These are phyloP conservation scores for Lactifluus hygrophoroides DNA, from an alignment of 768 basidiomycete genomes.

Conservation along the genomic window DNA sequence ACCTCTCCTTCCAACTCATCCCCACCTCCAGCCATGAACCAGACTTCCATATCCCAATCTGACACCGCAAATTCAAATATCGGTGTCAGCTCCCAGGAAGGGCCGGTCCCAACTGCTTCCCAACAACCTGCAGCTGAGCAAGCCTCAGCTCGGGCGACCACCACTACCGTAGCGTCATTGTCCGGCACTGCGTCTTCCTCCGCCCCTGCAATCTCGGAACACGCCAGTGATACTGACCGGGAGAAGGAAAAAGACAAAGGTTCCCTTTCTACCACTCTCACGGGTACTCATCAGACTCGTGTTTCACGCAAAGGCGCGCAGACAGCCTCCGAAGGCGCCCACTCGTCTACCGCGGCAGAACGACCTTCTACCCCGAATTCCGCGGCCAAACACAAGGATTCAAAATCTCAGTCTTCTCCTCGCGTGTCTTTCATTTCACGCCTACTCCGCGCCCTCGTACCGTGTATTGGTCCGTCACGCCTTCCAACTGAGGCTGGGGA, in stretches of 20 bases:
- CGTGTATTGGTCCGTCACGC: slow-evolving; percentile 50
- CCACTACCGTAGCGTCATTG: slow-evolving; percentile 14
- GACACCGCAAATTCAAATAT: slow-evolving; percentile 12
- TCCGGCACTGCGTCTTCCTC: slow-evolving; percentile 23
- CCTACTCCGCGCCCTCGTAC: slow-evolving; percentile 53
- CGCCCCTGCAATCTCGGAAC: slow-evolving; percentile 26
- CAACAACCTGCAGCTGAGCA: background rate
- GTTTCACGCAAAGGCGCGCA: slow-evolving; percentile 25
- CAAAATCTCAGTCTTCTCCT: slow-evolving; percentile 28
- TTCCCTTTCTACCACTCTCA: slow-evolving; percentile 36
- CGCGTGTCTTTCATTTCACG: slow-evolving; percentile 50
- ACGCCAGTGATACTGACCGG: slow-evolving; percentile 30
- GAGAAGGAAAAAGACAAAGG: slow-evolving; percentile 40
- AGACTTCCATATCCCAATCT: slow-evolving; percentile 18
- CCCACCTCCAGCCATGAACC: slow-evolving; percentile 2
- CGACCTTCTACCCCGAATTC: slow-evolving; percentile 18
- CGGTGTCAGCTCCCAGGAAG: slow-evolving; percentile 19
- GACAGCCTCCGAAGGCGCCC: slow-evolving; percentile 29
- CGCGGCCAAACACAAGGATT: slow-evolving; percentile 19
- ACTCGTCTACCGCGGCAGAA: slow-evolving; percentile 27
- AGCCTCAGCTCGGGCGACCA: slow-evolving; percentile 11
- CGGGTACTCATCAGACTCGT: slow-evolving; percentile 35
- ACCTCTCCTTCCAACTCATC: slow-evolving; percentile 1
- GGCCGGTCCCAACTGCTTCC: slow-evolving; percentile 21
- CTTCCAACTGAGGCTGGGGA: slow-evolving; percentile 36